A percentile compares a stretch with the other conserved stretches of the same genome.
These are phyloP conservation scores for Allodekkera sacchari DNA, from an alignment of 805 yeast genomes.

Conservation along the genomic window DNA sequence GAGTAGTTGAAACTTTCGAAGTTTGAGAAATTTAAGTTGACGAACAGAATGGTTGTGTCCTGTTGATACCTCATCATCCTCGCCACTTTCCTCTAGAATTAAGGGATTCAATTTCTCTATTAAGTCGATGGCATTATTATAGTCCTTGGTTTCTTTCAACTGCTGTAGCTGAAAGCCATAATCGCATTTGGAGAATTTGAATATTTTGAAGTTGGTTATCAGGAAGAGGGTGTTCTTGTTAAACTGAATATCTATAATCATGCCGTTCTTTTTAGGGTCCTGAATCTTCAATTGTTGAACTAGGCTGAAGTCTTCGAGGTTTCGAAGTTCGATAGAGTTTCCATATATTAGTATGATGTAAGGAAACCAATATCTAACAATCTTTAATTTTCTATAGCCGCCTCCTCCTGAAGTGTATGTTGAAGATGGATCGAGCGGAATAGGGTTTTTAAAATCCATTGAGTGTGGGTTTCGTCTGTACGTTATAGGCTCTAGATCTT, in stretches of 20 bases:
- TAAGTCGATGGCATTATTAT: constrained; percentile 38
- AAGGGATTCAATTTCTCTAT: constrained; percentile 25
- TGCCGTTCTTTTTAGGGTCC: constrained; percentile 2
- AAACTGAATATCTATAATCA: constrained; percentile 13
- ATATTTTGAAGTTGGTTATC: constrained; percentile 21
- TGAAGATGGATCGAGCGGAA: constrained; percentile 7
- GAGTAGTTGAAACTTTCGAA: constrained; percentile 36
- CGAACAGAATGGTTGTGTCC: constrained; percentile 14
- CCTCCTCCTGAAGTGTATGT: constrained; percentile 10
- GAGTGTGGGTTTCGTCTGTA: constrained; percentile 11
- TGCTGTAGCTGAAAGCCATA: constrained; percentile 26
- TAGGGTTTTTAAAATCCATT: constrained; percentile 14
- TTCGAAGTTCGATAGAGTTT: constrained; percentile 29
- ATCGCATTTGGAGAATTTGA: constrained; percentile 18
- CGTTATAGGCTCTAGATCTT: constrained; percentile 15
- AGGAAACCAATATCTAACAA: constrained; percentile 30
- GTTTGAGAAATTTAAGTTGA: constrained; percentile 24
- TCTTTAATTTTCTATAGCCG: constrained; percentile 13
- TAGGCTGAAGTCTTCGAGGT: constrained; percentile 26
- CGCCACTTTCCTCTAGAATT: constrained; percentile 10
- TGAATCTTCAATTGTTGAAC: constrained; percentile 22
- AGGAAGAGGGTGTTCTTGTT: constrained; percentile 21
- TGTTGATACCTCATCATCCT: constrained; percentile 1
- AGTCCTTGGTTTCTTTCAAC: constrained; percentile 21
- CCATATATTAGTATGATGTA: constrained; percentile 26